Evolutionary conservation across 305 asterid genomes (phyloP), one percentile per base, ranked within the genome.

Genomic region (Salvia sclarea): DNA sequence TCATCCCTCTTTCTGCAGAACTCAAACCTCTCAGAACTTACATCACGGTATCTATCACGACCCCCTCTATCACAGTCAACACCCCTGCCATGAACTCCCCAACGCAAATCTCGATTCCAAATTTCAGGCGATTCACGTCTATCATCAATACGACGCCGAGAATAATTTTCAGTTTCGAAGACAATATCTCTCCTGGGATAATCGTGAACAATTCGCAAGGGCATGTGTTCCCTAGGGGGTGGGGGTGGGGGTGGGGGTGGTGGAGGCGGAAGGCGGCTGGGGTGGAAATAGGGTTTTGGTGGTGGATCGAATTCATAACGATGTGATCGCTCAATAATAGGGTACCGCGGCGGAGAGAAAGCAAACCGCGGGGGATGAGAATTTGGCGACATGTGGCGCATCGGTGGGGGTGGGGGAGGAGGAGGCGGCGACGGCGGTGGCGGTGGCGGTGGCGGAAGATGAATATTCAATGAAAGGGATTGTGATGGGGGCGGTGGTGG

Each of bases 401-500:
- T 25, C 14, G 58, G 53, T 2, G 35, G 53, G 8, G 73, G 84
- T 8, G 71, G 76, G 13, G 30, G 76, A 0, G 80, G 75, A 1
- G 73, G 82, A 3, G 68, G 75, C 7, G 68, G 72, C 4, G 80
- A 75, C 2, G 79, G 80, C 3, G 79, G 76, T 4, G 72, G 81
- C 4, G 79, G 80, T 2, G 79, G 76, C 2, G 72, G 81, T 6
- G 79, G 76, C 5, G 70, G 81, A 58, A 72, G 69, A 73, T 28
- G 66, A 59, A 69, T 55, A 47, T 24, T 76, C 40, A 49, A 57
- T 48, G 76, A 64, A 40, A 50, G 80, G 33, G 77, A 47, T 24
- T 31, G 75, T 1, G 63, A 73, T 9, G 81, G 75, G 3, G 77
- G 80, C 12, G 73, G 62, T 13, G 80, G 83, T 10, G 80, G 83